Evolutionary conservation across 108 stramenopile species (phyloP).

Genomic region (Seminavis robusta): DNA sequence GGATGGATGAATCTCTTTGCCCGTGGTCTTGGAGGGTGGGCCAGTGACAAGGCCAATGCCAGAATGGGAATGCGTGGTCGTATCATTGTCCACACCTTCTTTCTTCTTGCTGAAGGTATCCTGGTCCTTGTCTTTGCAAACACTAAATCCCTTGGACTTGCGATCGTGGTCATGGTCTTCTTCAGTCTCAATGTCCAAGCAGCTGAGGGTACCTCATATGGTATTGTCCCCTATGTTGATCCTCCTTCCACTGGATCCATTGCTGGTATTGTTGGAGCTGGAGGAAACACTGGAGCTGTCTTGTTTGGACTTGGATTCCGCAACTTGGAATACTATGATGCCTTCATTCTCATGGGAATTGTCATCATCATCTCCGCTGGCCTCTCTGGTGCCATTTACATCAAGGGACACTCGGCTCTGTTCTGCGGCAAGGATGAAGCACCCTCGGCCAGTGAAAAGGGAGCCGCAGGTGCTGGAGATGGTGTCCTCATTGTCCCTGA

Average conservation of each 20-base stretch:
- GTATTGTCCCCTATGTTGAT: constrained; percentile 83
- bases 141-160: constrained; percentile 30
- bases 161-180: constrained; percentile 70
- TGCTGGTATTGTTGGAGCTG: constrained; percentile 82
- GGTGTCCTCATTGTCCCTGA: too few relatives aligned
- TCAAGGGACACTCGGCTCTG: constrained; percentile 67
- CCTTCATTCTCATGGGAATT: constrained; percentile 49
- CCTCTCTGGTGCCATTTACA: constrained; percentile 49
- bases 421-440: constrained; percentile 35
- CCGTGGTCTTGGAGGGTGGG: constrained; percentile 59
- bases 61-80: constrained; percentile 69
- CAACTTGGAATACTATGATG: constrained; percentile 32
- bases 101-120: constrained; percentile 56
- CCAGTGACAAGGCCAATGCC: constrained; percentile 44
- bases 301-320: constrained; percentile 56
- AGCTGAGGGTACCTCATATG: constrained; percentile 73
- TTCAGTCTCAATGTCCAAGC: constrained; percentile 82
- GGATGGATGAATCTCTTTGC: constrained; percentile 82
- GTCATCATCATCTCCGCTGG: constrained; percentile 38
- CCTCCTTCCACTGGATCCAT: constrained; percentile 75
- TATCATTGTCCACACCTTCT: constrained; percentile 46
- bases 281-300: constrained; percentile 62
- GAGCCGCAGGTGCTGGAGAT: too few relatives aligned
- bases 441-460: too few relatives aligned
- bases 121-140: constrained; percentile 66